Evolutionary conservation across 148 eudicot genomes (phyloP).

Genomic region (Fallopia convolvulus): DNA sequence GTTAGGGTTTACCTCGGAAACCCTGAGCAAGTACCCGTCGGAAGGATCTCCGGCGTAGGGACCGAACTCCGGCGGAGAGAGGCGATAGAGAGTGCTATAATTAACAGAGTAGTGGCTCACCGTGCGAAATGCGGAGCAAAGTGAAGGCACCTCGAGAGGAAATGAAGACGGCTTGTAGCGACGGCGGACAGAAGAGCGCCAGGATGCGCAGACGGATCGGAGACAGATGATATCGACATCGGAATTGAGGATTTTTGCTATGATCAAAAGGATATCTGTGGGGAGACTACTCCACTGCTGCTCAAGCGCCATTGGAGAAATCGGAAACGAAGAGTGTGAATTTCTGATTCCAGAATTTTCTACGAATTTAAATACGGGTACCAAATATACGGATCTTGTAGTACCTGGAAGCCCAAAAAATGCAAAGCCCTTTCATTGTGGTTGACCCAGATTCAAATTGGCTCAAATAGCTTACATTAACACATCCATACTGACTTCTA

Average conservation of each 20-base stretch:
- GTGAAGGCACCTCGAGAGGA: constrained; percentile 8
- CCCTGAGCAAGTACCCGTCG: neutral
- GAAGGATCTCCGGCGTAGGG: neutral
- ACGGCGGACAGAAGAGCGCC: constrained; percentile 8
- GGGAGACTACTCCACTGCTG: constrained; percentile 11
- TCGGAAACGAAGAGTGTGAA: too few species aligned
- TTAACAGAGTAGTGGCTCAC: neutral
- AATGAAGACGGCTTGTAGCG: neutral
- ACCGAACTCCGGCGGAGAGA: neutral
- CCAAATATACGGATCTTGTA: too few species aligned
- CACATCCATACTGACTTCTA: too few species aligned
- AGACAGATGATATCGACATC: constrained; percentile 12
- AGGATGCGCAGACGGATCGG: constrained; percentile 18
- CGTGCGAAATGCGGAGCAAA: neutral
- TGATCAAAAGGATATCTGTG: constrained; percentile 6
- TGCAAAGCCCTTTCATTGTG: too few species aligned
- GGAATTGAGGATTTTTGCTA: constrained; percentile 10
- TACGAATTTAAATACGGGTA: too few species aligned
- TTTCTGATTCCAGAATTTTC: too few species aligned
- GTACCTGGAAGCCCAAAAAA: too few species aligned
- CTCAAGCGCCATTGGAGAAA: neutral
- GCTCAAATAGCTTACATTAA: too few species aligned
- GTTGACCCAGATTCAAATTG: too few species aligned
- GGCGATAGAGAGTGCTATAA: neutral
- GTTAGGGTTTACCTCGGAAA: neutral